These are phyloP conservation scores for Hanseniaspora thailandica DNA, from an alignment of 805 yeast species.

Conservation along the genomic window DNA sequence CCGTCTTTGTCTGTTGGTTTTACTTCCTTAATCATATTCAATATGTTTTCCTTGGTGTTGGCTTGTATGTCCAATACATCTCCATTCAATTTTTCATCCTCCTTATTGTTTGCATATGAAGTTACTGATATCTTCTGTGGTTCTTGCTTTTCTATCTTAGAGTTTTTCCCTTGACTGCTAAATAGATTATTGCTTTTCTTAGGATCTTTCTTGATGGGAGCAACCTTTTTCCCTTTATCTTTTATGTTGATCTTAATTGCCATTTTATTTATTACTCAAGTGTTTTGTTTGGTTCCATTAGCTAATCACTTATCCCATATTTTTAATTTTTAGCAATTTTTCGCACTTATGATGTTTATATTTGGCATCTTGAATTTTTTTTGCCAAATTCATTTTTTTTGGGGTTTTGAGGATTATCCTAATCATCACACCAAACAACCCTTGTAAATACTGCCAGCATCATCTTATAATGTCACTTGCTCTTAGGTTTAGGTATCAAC, in stretches of 20 bases:
- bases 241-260: slow-evolving; percentile 1
- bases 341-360: not conserved
- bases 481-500: not conserved
- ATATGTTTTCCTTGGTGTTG: not conserved
- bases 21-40: not conserved
- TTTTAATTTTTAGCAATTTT: too few relatives aligned
- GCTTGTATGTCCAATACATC: not conserved
- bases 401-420: too few relatives aligned
- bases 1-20: not conserved
- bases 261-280: not conserved
- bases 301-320: too few relatives aligned
- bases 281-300: too few relatives aligned
- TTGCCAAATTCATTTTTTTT: too few relatives aligned
- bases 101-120: not conserved
- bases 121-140: not conserved
- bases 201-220: not conserved
- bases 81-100: too few relatives aligned
- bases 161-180: not conserved
- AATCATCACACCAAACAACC: not conserved
- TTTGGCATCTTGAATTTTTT: not conserved
- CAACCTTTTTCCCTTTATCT: not conserved
- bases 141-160: not conserved
- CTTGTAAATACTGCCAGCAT: not conserved
- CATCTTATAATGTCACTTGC: too few relatives aligned
- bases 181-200: not conserved